These are phyloP conservation scores for Xylaria sp. DNA, from an alignment of 2,329 filamentous ascomycete species.

Conservation along the genomic window DNA sequence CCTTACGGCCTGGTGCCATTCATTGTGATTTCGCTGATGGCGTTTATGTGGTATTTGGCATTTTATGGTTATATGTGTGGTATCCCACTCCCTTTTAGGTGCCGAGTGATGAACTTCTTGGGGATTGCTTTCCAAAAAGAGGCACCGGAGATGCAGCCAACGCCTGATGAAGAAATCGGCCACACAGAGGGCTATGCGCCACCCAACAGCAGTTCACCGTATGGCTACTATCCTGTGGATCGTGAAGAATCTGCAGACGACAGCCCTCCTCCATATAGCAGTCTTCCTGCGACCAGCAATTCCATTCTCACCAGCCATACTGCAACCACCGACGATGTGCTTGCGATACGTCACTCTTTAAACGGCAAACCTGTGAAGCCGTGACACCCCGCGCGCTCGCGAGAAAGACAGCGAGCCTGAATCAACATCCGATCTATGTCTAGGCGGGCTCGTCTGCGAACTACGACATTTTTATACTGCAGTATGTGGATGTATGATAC, in stretches of 20 bases:
- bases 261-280: constrained; percentile 3
- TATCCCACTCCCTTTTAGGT: constrained; percentile 1
- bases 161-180: neutral
- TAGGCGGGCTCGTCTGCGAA: too few relatives aligned
- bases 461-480: too few relatives aligned
- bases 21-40: too few relatives aligned
- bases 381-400: neutral
- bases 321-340: neutral
- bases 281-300: neutral
- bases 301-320: neutral
- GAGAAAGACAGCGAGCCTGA: neutral
- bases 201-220: constrained; percentile 6
- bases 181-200: neutral
- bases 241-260: neutral
- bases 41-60: too few relatives aligned
- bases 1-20: too few relatives aligned
- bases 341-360: neutral
- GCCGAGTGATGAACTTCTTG: neutral
- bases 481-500: too few relatives aligned
- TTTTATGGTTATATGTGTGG: neutral
- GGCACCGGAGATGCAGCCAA: constrained; percentile 6
- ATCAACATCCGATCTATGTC: too few relatives aligned
- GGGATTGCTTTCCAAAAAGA: neutral
- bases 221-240: constrained; percentile 5
- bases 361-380: neutral